Percentiles rank a stretch among this genome's conserved stretches.
phyloP scores from a whole-genome alignment of 2,329 filamentous ascomycete genomes.

The Verticillium albo-atrum region DNA sequence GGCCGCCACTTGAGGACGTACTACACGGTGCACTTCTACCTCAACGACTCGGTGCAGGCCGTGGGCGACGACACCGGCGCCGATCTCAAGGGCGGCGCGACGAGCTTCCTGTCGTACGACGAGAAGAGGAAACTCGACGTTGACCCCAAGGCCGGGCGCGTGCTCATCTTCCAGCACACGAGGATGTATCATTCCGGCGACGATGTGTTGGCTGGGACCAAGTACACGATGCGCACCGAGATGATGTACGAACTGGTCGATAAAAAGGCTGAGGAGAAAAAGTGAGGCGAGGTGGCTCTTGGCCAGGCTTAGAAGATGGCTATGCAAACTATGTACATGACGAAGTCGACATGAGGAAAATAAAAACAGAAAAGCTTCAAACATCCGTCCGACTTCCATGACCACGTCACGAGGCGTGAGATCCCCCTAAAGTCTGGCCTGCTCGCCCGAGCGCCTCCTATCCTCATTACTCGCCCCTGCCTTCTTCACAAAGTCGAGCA shows the following conservation, averaged over 20 bases:
- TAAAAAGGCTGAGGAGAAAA: not conserved
- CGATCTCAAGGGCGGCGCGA: conserved; percentile 48
- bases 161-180: conserved; percentile 56
- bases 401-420: not conserved
- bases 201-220: conserved; percentile 43
- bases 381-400: not conserved
- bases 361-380: too few species aligned
- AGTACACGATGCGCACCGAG: conserved; percentile 54
- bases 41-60: conserved; percentile 43
- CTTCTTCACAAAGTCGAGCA: conserved; percentile 12
- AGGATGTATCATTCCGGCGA: conserved; percentile 49
- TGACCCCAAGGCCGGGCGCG: conserved; percentile 51
- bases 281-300: too few species aligned
- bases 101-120: conserved; percentile 45
- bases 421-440: not conserved
- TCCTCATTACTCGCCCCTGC: not conserved
- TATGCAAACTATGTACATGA: not conserved
- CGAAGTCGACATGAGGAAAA: not conserved
- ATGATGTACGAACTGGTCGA: conserved; percentile 36
- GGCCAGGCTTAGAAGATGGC: not conserved
- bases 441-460: not conserved
- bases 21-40: conserved; percentile 53
- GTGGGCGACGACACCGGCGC: conserved; percentile 21
- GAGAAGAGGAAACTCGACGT: conserved; percentile 42
- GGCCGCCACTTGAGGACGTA: conserved; percentile 37